These are phyloP conservation scores for Talaromyces albobiverticillius DNA, from an alignment of 2,329 filamentous ascomycete genomes.

Conservation along the genomic window DNA sequence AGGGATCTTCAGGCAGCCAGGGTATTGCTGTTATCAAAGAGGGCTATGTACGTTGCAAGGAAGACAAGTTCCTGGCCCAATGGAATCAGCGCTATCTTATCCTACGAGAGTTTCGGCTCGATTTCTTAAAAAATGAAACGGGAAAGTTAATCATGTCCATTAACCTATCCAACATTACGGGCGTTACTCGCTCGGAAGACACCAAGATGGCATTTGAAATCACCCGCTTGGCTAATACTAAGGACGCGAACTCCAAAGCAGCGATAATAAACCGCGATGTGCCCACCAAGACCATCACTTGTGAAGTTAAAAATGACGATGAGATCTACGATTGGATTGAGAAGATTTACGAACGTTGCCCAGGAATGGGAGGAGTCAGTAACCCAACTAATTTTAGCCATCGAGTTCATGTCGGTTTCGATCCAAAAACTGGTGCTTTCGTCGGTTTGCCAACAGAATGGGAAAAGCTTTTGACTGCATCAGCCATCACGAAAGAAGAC, in stretches of 20 bases:
- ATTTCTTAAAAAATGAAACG: constrained; percentile 89
- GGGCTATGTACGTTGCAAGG: constrained; percentile 62
- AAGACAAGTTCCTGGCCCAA: constrained; percentile 73
- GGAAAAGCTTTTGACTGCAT: constrained; percentile 94
- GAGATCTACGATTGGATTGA: constrained; percentile 99
- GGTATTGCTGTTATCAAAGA: constrained; percentile 73
- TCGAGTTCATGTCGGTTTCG: constrained; percentile 94
- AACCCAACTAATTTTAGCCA: constrained; percentile 98
- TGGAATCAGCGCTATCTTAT: constrained; percentile 93
- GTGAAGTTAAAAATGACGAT: constrained; percentile 91
- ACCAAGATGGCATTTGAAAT: constrained; percentile 93
- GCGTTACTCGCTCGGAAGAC: constrained; percentile 86
- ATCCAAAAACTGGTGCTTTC: constrained; percentile 91
- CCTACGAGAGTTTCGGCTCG: constrained; percentile 85
- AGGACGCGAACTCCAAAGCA: constrained; percentile 62
- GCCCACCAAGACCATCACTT: constrained; percentile 77
- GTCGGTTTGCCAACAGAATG: constrained; percentile 92
- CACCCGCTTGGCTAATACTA: constrained; percentile 62
- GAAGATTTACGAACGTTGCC: constrained; percentile 93
- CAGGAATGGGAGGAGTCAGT: constrained; percentile 95
- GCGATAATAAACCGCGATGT: constrained; percentile 78
- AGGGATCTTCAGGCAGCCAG: constrained; percentile 59
- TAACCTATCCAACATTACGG: constrained; percentile 80
- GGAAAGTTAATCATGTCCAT: constrained; percentile 86
- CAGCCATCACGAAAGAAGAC: constrained; percentile 96